These are phyloP conservation scores for Hirsutella minnesotensis DNA, from an alignment of 2,329 filamentous ascomycete genomes.

Conservation along the genomic window DNA sequence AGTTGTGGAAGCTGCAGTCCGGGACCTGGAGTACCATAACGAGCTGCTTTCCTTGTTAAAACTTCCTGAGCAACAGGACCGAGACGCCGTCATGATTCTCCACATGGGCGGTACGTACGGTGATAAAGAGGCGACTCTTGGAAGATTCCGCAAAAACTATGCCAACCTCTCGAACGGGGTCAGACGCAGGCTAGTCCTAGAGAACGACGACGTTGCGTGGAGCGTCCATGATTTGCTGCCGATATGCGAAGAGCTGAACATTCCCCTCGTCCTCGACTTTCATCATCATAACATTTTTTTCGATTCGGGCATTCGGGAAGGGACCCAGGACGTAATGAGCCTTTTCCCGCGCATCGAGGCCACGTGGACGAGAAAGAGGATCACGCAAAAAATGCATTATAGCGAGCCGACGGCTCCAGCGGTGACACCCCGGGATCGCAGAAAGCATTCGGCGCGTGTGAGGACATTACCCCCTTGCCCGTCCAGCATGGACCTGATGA, in stretches of 20 bases:
- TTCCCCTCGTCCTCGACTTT: conserved; percentile 83
- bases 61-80: conserved; percentile 65
- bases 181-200: conserved; percentile 73
- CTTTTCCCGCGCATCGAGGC: conserved; percentile 67
- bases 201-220: conserved; percentile 92
- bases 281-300: conserved; percentile 96
- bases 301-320: conserved; percentile 63
- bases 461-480: conserved; percentile 71
- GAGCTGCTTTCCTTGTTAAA: conserved; percentile 71
- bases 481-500: conserved; percentile 89
- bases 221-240: conserved; percentile 85
- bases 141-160: conserved; percentile 71
- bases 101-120: conserved; percentile 90
- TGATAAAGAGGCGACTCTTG: conserved; percentile 68
- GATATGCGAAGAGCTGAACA: conserved; percentile 85
- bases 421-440: conserved; percentile 62
- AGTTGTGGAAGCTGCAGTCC: conserved; percentile 64
- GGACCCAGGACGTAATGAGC: conserved; percentile 66
- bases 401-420: conserved; percentile 57
- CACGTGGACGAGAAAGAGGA: conserved; percentile 75
- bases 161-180: conserved; percentile 51
- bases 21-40: conserved; percentile 79
- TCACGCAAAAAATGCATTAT: conserved; percentile 95
- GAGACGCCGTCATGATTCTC: conserved; percentile 86
- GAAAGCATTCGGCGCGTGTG: conserved; percentile 78